These are phyloP conservation scores for Metschnikowia rubicola DNA, from an alignment of 805 yeast species.

Conservation along the genomic window DNA sequence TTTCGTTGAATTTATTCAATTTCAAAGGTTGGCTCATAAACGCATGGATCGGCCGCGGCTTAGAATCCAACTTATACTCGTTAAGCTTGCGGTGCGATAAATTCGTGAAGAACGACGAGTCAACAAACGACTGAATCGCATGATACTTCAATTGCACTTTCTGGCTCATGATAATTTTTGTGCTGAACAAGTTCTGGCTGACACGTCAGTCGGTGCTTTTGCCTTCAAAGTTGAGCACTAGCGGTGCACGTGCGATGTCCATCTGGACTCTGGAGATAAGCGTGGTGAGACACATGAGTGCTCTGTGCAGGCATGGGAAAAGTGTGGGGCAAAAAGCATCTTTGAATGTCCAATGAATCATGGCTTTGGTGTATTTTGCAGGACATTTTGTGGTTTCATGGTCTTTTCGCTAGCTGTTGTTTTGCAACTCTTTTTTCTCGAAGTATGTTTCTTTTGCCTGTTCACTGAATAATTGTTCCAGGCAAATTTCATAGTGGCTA, in stretches of 20 bases:
- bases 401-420: too few relatives aligned
- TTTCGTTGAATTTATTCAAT: constrained; percentile 33
- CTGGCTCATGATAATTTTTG: background rate
- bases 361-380: too few relatives aligned
- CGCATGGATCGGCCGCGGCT: constrained; percentile 44
- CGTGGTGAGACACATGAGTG: background rate
- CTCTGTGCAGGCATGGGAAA: too few relatives aligned
- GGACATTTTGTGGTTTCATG: too few relatives aligned
- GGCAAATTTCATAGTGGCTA: too few relatives aligned
- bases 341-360: too few relatives aligned
- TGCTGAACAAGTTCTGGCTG: background rate
- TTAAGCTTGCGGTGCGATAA: constrained; percentile 73
- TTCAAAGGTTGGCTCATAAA: constrained; percentile 32
- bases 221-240: background rate
- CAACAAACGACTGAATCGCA: constrained; percentile 69
- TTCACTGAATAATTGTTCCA: too few relatives aligned
- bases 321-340: too few relatives aligned
- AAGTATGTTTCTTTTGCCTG: too few relatives aligned
- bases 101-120: constrained; percentile 80
- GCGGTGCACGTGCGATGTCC: background rate
- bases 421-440: too few relatives aligned
- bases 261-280: background rate
- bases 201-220: background rate
- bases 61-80: constrained; percentile 60
- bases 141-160: constrained; percentile 31